Conservation (phyloP, 495 filamentous ascomycete species). For the Podospora comata region DNA sequence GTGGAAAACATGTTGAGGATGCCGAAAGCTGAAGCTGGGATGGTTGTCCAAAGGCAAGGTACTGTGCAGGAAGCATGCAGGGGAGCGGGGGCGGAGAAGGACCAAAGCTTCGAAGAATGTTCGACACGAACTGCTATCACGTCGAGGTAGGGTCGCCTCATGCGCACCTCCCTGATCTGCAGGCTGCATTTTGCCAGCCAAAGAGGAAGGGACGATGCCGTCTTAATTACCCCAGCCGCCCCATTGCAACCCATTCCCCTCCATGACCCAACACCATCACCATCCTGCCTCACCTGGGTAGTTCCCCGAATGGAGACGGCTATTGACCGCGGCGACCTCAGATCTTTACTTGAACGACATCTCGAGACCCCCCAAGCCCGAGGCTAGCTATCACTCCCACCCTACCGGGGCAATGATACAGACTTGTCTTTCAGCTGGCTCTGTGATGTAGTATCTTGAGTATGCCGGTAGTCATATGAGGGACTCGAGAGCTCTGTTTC, state of each 20-base stretch:
- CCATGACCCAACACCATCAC: neutral
- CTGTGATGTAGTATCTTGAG: neutral
- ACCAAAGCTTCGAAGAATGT: neutral
- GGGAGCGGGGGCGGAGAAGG: neutral
- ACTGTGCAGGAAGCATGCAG: neutral
- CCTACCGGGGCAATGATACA: constrained; percentile 3
- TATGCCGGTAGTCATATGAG: neutral
- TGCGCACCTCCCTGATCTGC: constrained; percentile 2
- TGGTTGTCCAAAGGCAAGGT: neutral
- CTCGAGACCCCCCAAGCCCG: neutral
- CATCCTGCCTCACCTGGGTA: neutral
- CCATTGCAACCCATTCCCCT: neutral
- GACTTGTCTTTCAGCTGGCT: neutral
- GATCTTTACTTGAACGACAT: neutral
- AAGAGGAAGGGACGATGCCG: neutral
- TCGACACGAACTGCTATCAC: constrained; percentile 1
- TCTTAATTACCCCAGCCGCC: neutral
- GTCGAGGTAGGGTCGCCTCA: neutral
- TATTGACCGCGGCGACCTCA: neutral
- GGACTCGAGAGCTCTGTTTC: neutral
- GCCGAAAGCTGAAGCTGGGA: neutral
- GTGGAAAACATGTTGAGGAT: neutral
- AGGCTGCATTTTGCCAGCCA: constrained; percentile 8
- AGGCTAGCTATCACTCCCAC: neutral
- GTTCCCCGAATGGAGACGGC: neutral